Evolutionary conservation across 2,329 filamentous ascomycete species (phyloP), one percentile per base, ranked within the genome.

Genomic region (Coleophoma crateriformis): DNA sequence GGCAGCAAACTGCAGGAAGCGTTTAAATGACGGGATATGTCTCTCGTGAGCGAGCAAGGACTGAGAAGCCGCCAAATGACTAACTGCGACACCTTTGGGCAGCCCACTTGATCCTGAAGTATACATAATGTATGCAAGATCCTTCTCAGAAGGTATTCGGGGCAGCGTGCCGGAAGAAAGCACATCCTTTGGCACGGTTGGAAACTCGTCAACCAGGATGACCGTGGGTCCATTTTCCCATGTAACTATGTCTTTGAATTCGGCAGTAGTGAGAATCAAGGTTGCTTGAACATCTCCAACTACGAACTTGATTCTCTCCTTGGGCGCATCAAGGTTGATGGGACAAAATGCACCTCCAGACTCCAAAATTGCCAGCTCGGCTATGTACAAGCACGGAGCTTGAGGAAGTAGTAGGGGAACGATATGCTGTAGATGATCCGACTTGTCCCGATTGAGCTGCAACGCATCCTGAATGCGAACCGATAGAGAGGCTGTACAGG

Each of bases 1-100:
- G 3, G 90, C 86, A 4, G 91, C 91, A 65, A 96, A 96, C 64
- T 96, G 91, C 1, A 96, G 77, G 64, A 96, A 96, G 42, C 90
- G 80, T 14, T 74, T 73, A 62, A 96, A 96, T 0, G 47, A 37
- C 2, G 91, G 91, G 38, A 96, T 84, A 58, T 91, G 82, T 43
- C 72, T 75, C 60, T 95, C 77, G 62, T 96, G 91, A 2, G 89
- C 88, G 40, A 95, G 75, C 7, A 96, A 69, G 50, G 87, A 89
- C 65, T 96, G 91, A 0, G 88, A 87, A 7, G 79, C 90, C 14
- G 91, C 88, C 27, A 75, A 70, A 68, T 96, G 91, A 32, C 89
- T 90, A 32, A 96, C 75, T 2, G 80, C 79, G 20, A 96, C 91
- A 1, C 90, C 91, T 71, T 96, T 96, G 0, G 91, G 91, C 4